Evolutionary conservation across 2,329 filamentous ascomycete species (phyloP).

Genomic region (Stagonosporopsis chrysanthemi): DNA sequence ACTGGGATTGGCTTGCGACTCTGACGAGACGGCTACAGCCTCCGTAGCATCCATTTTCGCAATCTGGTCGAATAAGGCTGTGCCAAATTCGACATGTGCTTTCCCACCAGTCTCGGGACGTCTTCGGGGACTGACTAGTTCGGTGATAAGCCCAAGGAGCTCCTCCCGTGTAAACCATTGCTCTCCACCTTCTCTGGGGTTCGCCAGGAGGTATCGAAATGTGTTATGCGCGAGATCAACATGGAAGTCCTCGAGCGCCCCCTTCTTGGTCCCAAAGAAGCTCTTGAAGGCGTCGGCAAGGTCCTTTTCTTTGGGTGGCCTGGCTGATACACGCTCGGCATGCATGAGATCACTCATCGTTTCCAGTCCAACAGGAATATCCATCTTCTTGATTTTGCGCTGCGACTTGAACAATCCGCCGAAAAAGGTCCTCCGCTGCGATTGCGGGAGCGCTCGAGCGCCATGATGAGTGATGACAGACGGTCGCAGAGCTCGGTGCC

Average conservation of each 20-base stretch:
- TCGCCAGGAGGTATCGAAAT: constrained; percentile 65
- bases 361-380: constrained; percentile 74
- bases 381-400: constrained; percentile 65
- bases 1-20: background rate
- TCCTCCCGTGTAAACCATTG: constrained; percentile 43
- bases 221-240: constrained; percentile 67
- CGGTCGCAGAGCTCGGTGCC: constrained; percentile 45
- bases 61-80: constrained; percentile 41
- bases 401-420: constrained; percentile 70
- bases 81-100: constrained; percentile 52
- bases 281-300: constrained; percentile 63
- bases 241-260: constrained; percentile 40
- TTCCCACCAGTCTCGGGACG: constrained; percentile 48
- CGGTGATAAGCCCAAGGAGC: constrained; percentile 23
- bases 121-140: constrained; percentile 25
- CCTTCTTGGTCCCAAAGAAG: constrained; percentile 39
- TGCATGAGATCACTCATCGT: constrained; percentile 73
- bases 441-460: constrained; percentile 21
- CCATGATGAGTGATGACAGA: constrained; percentile 32
- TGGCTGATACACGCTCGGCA: constrained; percentile 67
- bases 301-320: constrained; percentile 69
- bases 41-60: constrained; percentile 7
- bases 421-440: constrained; percentile 66
- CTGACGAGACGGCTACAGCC: background rate
- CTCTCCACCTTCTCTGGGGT: constrained; percentile 30